These are phyloP conservation scores for Pseudogymnoascus sp. DNA, from an alignment of 2,329 filamentous ascomycete genomes.

Conservation along the genomic window DNA sequence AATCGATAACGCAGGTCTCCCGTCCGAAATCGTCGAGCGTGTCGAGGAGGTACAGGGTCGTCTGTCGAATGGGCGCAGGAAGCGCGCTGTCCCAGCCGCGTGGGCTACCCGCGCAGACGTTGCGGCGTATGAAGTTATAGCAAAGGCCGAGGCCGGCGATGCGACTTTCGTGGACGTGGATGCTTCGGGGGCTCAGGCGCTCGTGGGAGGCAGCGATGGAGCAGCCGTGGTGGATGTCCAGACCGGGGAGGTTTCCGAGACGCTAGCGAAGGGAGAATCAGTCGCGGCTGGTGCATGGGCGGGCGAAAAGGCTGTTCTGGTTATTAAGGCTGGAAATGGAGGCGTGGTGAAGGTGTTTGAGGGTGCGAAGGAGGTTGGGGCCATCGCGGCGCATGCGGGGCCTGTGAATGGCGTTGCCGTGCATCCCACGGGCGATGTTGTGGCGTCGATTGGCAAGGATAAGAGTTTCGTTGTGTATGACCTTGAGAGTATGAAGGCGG, in stretches of 20 bases:
- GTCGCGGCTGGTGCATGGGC: conserved; percentile 51
- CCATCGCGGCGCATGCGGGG: conserved; percentile 76
- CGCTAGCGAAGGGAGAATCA: conserved; percentile 44
- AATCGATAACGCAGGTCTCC: conserved; percentile 72
- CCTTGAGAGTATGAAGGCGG: conserved; percentile 55
- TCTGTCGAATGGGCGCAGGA: conserved; percentile 80
- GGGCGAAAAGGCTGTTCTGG: conserved; percentile 24
- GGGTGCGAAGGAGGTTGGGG: conserved; percentile 58
- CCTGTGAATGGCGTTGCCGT: conserved; percentile 68
- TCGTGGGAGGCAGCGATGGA: conserved; percentile 57
- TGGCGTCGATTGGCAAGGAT: conserved; percentile 82
- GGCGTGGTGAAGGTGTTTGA: conserved; percentile 74
- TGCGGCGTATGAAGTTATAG: conserved; percentile 46
- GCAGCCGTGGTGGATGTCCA: conserved; percentile 46
- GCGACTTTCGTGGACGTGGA: conserved; percentile 51
- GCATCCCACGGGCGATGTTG: conserved; percentile 74
- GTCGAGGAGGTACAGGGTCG: conserved; percentile 79
- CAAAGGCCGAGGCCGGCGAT: conserved; percentile 49
- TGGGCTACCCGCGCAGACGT: conserved; percentile 77
- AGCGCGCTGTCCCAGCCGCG: conserved; percentile 74
- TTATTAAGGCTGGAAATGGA: conserved; percentile 22
- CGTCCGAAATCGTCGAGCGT: conserved; percentile 61
- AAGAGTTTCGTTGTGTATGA: conserved; percentile 93
- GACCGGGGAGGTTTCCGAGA: conserved; percentile 30
- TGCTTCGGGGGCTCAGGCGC: conserved; percentile 49